Evolutionary conservation across 495 filamentous ascomycete genomes (phyloP), one percentile per base, ranked within the genome.

Genomic region (Annulohypoxylon bovei): DNA sequence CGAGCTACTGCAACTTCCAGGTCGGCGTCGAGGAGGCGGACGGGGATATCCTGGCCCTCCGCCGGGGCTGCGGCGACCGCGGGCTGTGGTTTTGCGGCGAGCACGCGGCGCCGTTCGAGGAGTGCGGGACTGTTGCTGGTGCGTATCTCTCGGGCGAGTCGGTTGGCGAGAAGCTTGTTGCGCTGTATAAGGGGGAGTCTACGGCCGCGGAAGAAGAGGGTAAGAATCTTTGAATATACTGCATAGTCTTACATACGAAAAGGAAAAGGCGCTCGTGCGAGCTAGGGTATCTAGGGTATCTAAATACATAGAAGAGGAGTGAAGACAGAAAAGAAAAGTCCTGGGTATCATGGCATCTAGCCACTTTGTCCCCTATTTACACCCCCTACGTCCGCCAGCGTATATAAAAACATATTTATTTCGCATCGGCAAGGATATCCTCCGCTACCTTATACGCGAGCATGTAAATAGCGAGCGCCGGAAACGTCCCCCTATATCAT

Each of bases 61-160:
- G 95, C 62, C 89, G 90, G 76, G 85, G 95, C 57, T 94, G 92
- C 76, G 91, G 92, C 76, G 93, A 95, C 74, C 90, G 93, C 77
- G 87, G 87, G 0, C 60, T 93, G 9, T 93, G 90, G 91, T 88
- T 93, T 72, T 91, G 90, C 8, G 92, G 92, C 3, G 91, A 94
- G 75, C 91, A 93, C 79, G 92, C 90, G 11, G 87, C 90, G 18
- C 91, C 91, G 22, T 91, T 93, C 73, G 85, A 90, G 32, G 90
- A 89, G 30, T 79, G 91, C 44, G 90, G 91, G 1, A 93, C 89
- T 1, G 88, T 88, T 7, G 90, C 90, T 0, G 90, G 90, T 4
- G 90, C 91, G 14, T 94, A 89, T 71, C 91, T 90, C 87, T 89
- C 88, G 69, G 91, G 92, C 1, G 88, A 93, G 76, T 80, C 82